Percentiles rank a stretch among this genome's conserved stretches.
phyloP scores from a whole-genome alignment of 805 yeast genomes.

The Wickerhamiella azyma region DNA sequence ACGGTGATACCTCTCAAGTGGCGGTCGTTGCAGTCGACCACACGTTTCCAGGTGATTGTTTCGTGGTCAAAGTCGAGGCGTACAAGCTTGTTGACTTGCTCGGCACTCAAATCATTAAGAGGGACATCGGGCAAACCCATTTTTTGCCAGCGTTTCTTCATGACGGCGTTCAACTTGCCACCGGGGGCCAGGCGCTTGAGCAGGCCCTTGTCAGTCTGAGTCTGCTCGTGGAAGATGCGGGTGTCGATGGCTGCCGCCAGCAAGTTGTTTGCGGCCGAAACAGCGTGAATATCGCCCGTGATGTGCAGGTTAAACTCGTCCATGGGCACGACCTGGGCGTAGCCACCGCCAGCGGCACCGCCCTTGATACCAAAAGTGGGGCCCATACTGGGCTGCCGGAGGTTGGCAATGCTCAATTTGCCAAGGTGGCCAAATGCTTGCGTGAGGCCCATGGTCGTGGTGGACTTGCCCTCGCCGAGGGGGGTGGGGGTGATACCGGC shows the following conservation, averaged over 20 bases:
- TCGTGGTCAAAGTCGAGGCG: slow-evolving; percentile 80
- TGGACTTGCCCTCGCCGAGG: slow-evolving; percentile 93
- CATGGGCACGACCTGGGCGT: slow-evolving; percentile 96
- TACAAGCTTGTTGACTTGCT: slow-evolving; percentile 61
- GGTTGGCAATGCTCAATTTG: slow-evolving; percentile 77
- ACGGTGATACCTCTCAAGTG: slow-evolving; percentile 77
- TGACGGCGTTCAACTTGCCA: slow-evolving; percentile 68
- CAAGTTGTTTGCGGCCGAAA: slow-evolving; percentile 83
- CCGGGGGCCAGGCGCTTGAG: slow-evolving; percentile 76
- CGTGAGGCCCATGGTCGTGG: slow-evolving; percentile 89
- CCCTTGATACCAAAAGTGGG: slow-evolving; percentile 98
- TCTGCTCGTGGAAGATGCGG: slow-evolving; percentile 85
- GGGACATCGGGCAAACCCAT: slow-evolving; percentile 70
- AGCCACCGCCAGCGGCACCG: slow-evolving; percentile 99
- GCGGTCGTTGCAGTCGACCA: slow-evolving; percentile 89
- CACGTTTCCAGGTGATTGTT: slow-evolving; percentile 83
- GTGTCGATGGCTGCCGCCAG: slow-evolving; percentile 95
- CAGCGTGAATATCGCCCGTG: slow-evolving; percentile 96
- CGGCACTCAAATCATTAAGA: slow-evolving; percentile 51
- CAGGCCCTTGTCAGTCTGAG: slow-evolving; percentile 69
- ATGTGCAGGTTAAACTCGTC: slow-evolving; percentile 96
- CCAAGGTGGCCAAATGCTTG: slow-evolving; percentile 86
- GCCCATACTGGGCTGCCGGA: slow-evolving; percentile 97
- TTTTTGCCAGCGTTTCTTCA: slow-evolving; percentile 61
- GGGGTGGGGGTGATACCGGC: slow-evolving; percentile 99